Evolutionary conservation across 73 alveolate species (phyloP).

Genomic region (Symbiodinium pilosum): DNA sequence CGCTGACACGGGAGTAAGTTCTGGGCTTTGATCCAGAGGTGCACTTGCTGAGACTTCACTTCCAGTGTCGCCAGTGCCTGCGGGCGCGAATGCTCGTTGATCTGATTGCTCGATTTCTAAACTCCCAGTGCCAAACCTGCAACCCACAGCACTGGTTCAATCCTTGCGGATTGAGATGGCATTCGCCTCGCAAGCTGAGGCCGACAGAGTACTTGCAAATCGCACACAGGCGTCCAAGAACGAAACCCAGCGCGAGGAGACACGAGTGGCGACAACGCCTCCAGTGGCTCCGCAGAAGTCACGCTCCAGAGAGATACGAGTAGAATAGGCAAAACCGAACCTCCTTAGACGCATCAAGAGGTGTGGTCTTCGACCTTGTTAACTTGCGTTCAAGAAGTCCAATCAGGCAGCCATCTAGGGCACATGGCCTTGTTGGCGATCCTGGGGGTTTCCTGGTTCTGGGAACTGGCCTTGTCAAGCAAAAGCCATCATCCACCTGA

Average conservation of each 20-base stretch:
- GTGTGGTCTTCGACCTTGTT: constrained; percentile 1
- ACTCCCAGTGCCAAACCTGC: not conserved
- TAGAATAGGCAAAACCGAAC: not conserved
- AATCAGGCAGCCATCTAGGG: too few relatives aligned
- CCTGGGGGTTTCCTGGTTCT: not conserved
- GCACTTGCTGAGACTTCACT: not conserved
- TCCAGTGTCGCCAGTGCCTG: constrained; percentile 6
- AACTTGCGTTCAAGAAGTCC: too few relatives aligned
- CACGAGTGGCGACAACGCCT: not conserved
- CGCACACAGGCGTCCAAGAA: not conserved
- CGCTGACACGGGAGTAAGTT: not conserved
- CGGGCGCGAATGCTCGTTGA: not conserved
- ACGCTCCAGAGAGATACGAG: not conserved
- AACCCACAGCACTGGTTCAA: not conserved
- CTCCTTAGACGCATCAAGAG: not conserved
- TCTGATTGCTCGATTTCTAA: too few relatives aligned
- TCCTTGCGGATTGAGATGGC: not conserved
- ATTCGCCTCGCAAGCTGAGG: not conserved
- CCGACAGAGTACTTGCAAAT: not conserved
- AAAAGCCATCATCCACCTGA: not conserved
- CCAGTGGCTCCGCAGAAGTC: not conserved
- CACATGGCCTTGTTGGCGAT: not conserved
- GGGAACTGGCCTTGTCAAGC: not conserved
- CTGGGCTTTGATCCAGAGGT: not conserved
- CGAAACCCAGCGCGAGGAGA: not conserved